A percentile compares a stretch with the other conserved stretches of the same genome.
Evolutionary conservation across 179 eudicot species (phyloP).

Genomic region (Heliamphora pulchella): DNA sequence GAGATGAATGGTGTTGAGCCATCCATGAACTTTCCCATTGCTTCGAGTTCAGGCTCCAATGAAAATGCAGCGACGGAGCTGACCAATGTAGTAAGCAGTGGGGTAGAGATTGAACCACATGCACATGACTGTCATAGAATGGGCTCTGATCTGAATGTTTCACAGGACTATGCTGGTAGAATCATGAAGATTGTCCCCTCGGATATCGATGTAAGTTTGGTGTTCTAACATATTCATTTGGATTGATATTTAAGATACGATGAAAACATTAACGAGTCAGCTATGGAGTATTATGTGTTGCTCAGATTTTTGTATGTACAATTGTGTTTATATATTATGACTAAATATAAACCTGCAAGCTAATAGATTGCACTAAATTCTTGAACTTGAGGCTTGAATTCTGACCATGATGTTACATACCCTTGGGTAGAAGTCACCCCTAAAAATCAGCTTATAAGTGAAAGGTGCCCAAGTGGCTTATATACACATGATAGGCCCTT

Average conservation of each 20-base stretch:
- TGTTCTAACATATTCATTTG: background rate
- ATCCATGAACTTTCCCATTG: conserved; percentile 34
- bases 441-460: too few species aligned
- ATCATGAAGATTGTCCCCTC: conserved; percentile 81
- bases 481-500: too few species aligned
- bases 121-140: conserved; percentile 33
- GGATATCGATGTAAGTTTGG: conserved; percentile 67
- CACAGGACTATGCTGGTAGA: conserved; percentile 61
- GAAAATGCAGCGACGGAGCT: conserved; percentile 31
- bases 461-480: too few species aligned
- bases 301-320: background rate
- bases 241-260: background rate
- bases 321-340: background rate
- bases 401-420: background rate
- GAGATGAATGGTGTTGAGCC: conserved; percentile 56
- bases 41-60: conserved; percentile 45
- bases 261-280: conserved; percentile 5
- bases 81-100: conserved; percentile 26
- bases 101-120: conserved; percentile 31
- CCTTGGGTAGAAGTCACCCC: too few species aligned
- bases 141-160: conserved; percentile 37
- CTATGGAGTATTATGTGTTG: background rate
- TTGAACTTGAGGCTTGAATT: background rate
- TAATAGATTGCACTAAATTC: background rate
- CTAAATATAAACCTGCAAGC: background rate